phyloP scores from a whole-genome alignment of 2,329 filamentous ascomycete species.

The Colletotrichum echinochloae region DNA sequence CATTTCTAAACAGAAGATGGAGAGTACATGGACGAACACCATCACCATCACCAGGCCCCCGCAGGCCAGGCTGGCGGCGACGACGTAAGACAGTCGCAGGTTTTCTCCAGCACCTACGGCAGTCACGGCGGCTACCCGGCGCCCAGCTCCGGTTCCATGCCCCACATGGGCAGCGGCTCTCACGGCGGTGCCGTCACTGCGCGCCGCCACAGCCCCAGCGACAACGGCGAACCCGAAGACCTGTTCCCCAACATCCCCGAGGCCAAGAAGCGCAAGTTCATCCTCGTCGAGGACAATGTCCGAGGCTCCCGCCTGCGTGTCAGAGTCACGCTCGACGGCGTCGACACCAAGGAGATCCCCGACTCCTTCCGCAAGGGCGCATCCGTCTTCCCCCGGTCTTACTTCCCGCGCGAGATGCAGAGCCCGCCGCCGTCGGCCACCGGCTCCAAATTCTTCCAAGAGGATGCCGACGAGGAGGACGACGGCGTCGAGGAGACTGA shows the following conservation, averaged over 20 bases:
- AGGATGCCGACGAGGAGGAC: slow-evolving; percentile 71
- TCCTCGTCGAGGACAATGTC: slow-evolving; percentile 90
- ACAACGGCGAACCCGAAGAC: slow-evolving; percentile 71
- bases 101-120: slow-evolving; percentile 74
- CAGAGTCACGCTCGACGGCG: slow-evolving; percentile 90
- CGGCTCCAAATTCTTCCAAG: slow-evolving; percentile 79
- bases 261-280: slow-evolving; percentile 94
- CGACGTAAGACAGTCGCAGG: slow-evolving; percentile 79
- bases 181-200: slow-evolving; percentile 51
- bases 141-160: slow-evolving; percentile 70
- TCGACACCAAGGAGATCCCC: slow-evolving; percentile 95
- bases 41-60: slow-evolving; percentile 74
- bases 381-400: slow-evolving; percentile 90
- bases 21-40: slow-evolving; percentile 72
- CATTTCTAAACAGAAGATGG: slow-evolving; percentile 63
- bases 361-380: slow-evolving; percentile 93
- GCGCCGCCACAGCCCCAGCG: slow-evolving; percentile 55
- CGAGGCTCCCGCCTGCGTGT: slow-evolving; percentile 86
- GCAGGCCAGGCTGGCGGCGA: slow-evolving; percentile 63
- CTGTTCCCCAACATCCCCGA: slow-evolving; percentile 92
- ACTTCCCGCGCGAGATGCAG: slow-evolving; percentile 94
- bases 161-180: slow-evolving; percentile 62
- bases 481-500: slow-evolving; percentile 65
- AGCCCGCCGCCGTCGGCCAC: slow-evolving; percentile 82
- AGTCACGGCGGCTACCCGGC: slow-evolving; percentile 71